Percentiles rank a stretch among this genome's conserved stretches.
Evolutionary conservation across 129 eudicot genomes (phyloP).

Genomic region (Mikania micrantha): DNA sequence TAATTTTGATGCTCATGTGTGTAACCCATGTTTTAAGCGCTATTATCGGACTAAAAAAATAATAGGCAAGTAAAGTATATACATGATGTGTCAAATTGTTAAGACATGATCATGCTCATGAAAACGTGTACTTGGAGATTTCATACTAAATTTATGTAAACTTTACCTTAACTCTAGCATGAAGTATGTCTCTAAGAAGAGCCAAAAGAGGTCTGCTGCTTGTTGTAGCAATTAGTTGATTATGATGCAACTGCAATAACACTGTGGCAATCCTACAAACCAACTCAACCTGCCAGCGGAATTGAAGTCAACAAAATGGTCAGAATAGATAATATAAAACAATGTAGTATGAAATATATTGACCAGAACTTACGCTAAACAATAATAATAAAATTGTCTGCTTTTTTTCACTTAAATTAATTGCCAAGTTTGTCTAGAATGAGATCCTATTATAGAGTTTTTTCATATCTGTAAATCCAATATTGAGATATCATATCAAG

Average conservation of each 20-base stretch:
- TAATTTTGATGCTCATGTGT: not conserved
- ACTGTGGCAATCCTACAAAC: constrained; percentile 72
- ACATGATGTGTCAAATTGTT: not conserved
- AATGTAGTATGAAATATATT: not conserved
- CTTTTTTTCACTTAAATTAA: not conserved
- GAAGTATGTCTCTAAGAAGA: constrained; percentile 70
- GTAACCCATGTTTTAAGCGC: not conserved
- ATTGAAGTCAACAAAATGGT: constrained; percentile 9
- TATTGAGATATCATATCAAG: not conserved
- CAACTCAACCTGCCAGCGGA: constrained; percentile 72
- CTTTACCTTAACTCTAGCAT: constrained; percentile 81
- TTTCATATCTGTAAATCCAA: not conserved
- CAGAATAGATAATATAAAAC: not conserved
- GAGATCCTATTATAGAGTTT: not conserved
- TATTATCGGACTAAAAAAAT: not conserved
- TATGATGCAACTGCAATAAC: constrained; percentile 69
- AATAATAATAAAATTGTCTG: not conserved
- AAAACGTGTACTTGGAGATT: not conserved
- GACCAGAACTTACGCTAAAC: not conserved
- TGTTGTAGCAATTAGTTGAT: constrained; percentile 72
- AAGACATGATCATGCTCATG: not conserved
- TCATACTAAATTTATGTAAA: not conserved
- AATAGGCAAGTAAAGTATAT: not conserved
- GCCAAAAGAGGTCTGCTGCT: constrained; percentile 69
- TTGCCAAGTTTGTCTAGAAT: not conserved